A percentile compares a stretch with the other conserved stretches of the same genome.
phyloP scores from a whole-genome alignment of 148 eudicot genomes.

The Polygonum aviculare region DNA sequence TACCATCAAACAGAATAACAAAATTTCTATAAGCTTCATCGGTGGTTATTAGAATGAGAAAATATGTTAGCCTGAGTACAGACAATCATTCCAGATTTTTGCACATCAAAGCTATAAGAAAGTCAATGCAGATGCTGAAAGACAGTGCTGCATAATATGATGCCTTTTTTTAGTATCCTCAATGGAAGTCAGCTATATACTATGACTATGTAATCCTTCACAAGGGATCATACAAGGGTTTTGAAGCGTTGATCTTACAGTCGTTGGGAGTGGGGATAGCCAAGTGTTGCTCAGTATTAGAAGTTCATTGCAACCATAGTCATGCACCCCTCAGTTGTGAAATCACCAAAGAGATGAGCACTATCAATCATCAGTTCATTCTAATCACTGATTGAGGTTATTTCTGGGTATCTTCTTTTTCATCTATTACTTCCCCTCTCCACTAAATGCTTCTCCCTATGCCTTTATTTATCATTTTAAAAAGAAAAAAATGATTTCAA shows the following conservation, averaged over 20 bases:
- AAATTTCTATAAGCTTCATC: background rate
- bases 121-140: background rate
- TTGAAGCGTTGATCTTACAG: background rate
- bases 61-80: background rate
- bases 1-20: background rate
- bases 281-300: background rate
- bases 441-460: background rate
- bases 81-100: background rate
- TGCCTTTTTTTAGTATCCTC: background rate
- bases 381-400: background rate
- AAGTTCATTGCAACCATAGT: background rate
- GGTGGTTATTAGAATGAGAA: background rate
- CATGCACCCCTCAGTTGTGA: background rate
- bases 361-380: background rate
- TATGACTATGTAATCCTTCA: background rate
- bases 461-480: background rate
- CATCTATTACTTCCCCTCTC: background rate
- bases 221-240: background rate
- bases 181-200: background rate
- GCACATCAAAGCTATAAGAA: background rate
- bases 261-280: background rate
- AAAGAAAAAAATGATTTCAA: background rate
- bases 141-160: background rate
- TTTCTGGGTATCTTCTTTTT: background rate
- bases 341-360: background rate